Evolutionary conservation across 768 basidiomycete genomes (phyloP), one percentile per base, ranked within the genome.

Genomic region (Russula emetica): DNA sequence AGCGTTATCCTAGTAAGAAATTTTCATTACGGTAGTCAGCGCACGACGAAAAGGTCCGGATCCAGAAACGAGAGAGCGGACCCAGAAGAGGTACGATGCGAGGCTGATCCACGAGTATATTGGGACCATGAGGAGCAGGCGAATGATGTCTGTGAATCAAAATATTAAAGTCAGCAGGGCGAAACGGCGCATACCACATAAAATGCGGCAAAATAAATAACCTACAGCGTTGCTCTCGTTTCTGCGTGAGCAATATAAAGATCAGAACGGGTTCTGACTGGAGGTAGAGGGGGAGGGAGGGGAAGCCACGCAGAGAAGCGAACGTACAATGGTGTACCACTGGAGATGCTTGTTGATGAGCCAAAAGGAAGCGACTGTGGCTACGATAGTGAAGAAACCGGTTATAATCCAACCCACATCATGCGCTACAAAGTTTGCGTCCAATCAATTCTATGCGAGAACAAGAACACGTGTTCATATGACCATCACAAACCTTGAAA

Each of bases 101-200:
- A 86, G 79, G 69, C 83, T 86, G 72, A 87, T 82, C 44, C 81
- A 70, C 10, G 86, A 84, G 71, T 92, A 92, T 36, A 90, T 78
- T 2, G 88, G 87, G 3, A 90, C 87, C 85, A 92, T 85, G 74
- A 91, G 83, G 26, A 92, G 78, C 22, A 91, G 75, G 10, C 90
- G 85, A 54, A 89, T 80, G 68, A 89, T 87, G 71, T 88, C 85
- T 88, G 61, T 4, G 54, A 24, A 47, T 7, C n/a, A 40, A 30
- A 49, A 52, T 32, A 45, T 50, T 32, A 2, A 26, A 10, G 44
- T 42, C 22, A 62, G 54, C 9, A n/a, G 62, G 40, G 45, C 58
- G 28, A 62, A 45, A 51, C 58, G 36, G 32, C 5, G n/a, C 26
- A 51, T 24, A 9, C 1, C 42, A 24, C 20, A 59, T 47, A 9